Percentiles rank a stretch among this genome's conserved stretches.
phyloP scores from a whole-genome alignment of 371 early-diverging fungal genomes.

The Basidiobolus heterosporus region DNA sequence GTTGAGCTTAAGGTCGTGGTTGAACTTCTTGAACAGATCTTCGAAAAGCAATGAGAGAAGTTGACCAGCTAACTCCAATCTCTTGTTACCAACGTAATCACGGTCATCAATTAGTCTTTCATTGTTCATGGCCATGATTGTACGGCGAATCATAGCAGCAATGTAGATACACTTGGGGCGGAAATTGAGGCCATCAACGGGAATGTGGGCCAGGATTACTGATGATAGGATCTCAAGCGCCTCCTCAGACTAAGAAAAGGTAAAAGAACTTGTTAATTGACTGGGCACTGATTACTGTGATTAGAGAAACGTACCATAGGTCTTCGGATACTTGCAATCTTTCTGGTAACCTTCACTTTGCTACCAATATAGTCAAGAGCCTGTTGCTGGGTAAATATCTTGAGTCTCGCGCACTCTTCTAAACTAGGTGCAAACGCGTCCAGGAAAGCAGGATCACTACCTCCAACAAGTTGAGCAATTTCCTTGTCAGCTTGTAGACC shows the following conservation, averaged over 20 bases:
- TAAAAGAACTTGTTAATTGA: not conserved
- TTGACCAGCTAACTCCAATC: constrained; percentile 98
- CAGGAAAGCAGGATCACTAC: constrained; percentile 64
- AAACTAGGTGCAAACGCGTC: constrained; percentile 77
- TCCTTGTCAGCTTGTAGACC: constrained; percentile 93
- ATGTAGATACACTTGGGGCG: constrained; percentile 90
- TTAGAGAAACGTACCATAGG: not conserved
- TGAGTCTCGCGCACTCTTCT: constrained; percentile 67
- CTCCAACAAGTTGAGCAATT: constrained; percentile 87
- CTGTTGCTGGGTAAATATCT: constrained; percentile 77
- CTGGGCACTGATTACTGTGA: not conserved
- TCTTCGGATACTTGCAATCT: constrained; percentile 28
- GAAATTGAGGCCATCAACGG: constrained; percentile 78
- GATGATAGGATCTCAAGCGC: constrained; percentile 82
- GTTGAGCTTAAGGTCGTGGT: constrained; percentile 71
- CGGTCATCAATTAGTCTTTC: constrained; percentile 88
- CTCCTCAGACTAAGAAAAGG: constrained; percentile 51
- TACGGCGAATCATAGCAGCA: constrained; percentile 94
- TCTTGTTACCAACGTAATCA: constrained; percentile 99
- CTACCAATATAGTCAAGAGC: constrained; percentile 83
- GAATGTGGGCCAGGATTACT: constrained; percentile 90
- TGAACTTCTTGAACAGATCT: constrained; percentile 98
- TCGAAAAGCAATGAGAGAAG: constrained; percentile 95
- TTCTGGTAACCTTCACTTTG: constrained; percentile 52
- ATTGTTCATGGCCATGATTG: constrained; percentile 71